A percentile compares a stretch with the other conserved stretches of the same genome.
Evolutionary conservation across 805 yeast genomes (phyloP).

Genomic region (Zygoascus bituminiphila): DNA sequence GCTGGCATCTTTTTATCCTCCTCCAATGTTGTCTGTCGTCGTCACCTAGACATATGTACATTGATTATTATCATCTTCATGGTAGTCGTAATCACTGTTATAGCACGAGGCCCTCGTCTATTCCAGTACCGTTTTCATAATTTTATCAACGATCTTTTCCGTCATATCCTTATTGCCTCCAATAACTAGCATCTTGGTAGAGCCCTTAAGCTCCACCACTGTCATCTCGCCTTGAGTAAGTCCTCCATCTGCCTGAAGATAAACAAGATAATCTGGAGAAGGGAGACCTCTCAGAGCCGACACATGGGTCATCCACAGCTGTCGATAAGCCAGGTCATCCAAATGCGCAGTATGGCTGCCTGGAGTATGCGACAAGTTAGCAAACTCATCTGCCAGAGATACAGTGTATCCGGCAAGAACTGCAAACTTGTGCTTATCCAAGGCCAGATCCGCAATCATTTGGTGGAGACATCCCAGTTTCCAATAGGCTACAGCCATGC

Average conservation of each 20-base stretch:
- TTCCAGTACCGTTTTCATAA: conserved; percentile 7
- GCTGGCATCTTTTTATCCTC: no score
- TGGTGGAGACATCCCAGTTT: conserved; percentile 21
- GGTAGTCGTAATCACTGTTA: not conserved
- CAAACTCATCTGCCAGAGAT: conserved; percentile 19
- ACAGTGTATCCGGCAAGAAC: conserved; percentile 20
- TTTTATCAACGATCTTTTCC: conserved; percentile 17
- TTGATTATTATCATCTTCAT: not conserved
- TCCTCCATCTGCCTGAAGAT: conserved; percentile 13
- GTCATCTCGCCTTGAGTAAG: conserved; percentile 16
- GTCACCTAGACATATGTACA: no score
- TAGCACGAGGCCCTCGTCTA: not conserved
- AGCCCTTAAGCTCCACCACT: conserved; percentile 14
- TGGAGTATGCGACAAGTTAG: not conserved
- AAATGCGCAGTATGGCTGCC: not conserved
- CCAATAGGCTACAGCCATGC: conserved; percentile 20
- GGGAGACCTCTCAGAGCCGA: conserved; percentile 20
- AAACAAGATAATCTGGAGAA: conserved; percentile 20
- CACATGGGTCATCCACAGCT: conserved; percentile 19
- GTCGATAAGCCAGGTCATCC: conserved; percentile 11
- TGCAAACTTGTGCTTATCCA: conserved; percentile 7
- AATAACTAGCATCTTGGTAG: conserved; percentile 16
- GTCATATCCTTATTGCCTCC: conserved; percentile 16
- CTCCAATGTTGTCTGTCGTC: no score
- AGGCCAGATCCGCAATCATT: conserved; percentile 13